phyloP scores from a whole-genome alignment of 2,329 filamentous ascomycete genomes.

The Pseudopyricularia cyperi region DNA sequence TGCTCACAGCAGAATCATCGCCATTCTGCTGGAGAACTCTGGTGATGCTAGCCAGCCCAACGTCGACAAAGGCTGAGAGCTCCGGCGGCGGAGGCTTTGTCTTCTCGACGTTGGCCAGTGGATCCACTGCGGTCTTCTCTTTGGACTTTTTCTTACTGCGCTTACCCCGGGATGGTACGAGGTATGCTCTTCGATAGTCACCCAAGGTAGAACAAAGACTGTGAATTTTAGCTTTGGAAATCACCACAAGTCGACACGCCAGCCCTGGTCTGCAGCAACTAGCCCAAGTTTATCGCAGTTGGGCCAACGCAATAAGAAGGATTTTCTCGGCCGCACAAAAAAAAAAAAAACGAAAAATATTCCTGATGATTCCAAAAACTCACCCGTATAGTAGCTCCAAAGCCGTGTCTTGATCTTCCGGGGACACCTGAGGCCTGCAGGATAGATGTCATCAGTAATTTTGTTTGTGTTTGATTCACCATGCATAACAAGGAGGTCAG shows the following conservation, averaged over 20 bases:
- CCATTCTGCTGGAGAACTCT: slow-evolving; percentile 37
- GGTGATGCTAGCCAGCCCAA: slow-evolving; percentile 53
- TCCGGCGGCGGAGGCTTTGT: slow-evolving; percentile 29
- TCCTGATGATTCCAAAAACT: slow-evolving; percentile 6
- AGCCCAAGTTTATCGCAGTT: not conserved
- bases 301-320: not conserved
- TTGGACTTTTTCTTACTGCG: slow-evolving; percentile 40
- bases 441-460: slow-evolving; percentile 1
- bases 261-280: not conserved
- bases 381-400: slow-evolving; percentile 57
- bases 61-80: slow-evolving; percentile 42
- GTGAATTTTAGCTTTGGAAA: not conserved
- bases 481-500: not conserved
- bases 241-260: not conserved
- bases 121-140: slow-evolving; percentile 16
- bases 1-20: too few species aligned
- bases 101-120: slow-evolving; percentile 3
- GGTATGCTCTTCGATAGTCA: slow-evolving; percentile 40
- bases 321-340: not conserved
- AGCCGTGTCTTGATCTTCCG: slow-evolving; percentile 48
- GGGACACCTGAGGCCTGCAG: slow-evolving; percentile 45
- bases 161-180: slow-evolving; percentile 47
- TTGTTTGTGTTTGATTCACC: not conserved
- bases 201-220: slow-evolving; percentile 54
- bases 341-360: not conserved